Evolutionary conservation across 768 basidiomycete genomes (phyloP).

Genomic region (Russula olivacea): DNA sequence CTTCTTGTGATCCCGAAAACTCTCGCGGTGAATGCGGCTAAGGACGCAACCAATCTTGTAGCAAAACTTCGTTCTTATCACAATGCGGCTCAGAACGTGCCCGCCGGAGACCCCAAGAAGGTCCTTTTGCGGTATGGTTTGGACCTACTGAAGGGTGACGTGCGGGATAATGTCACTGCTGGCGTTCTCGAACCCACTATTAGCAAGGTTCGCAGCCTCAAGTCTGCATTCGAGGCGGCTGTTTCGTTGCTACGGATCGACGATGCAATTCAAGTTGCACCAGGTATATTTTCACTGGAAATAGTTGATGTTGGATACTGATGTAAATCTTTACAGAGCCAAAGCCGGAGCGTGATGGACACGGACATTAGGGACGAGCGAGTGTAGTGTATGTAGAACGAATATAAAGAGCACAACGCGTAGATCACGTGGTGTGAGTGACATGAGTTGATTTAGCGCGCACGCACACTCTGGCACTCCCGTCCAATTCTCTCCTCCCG

Average conservation of each 20-base stretch:
- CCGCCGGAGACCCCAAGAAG: slow-evolving; percentile 87
- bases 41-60: slow-evolving; percentile 95
- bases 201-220: slow-evolving; percentile 94
- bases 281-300: slow-evolving; percentile 42
- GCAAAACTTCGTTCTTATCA: slow-evolving; percentile 96
- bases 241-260: slow-evolving; percentile 93
- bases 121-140: slow-evolving; percentile 86
- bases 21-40: slow-evolving; percentile 95
- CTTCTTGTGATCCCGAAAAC: slow-evolving; percentile 94
- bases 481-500: slow-evolving; percentile 23
- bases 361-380: slow-evolving; percentile 50
- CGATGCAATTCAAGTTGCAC: slow-evolving; percentile 88
- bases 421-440: slow-evolving; percentile 12
- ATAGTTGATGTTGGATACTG: slow-evolving; percentile 3
- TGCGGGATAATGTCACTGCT: slow-evolving; percentile 89
- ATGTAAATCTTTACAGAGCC: slow-evolving; percentile 45
- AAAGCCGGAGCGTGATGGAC: slow-evolving; percentile 64
- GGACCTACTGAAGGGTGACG: slow-evolving; percentile 90
- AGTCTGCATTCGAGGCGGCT: slow-evolving; percentile 95
- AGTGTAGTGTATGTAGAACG: not conserved
- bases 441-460: slow-evolving; percentile 9
- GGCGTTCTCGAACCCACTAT: slow-evolving; percentile 95
- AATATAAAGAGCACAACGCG: slow-evolving; percentile 1
- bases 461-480: not conserved
- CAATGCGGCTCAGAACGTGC: slow-evolving; percentile 91